A percentile compares a stretch with the other conserved stretches of the same genome.
Conservation (phyloP, 2,329 filamentous ascomycete species). For the Penicillium sp. region DNA sequence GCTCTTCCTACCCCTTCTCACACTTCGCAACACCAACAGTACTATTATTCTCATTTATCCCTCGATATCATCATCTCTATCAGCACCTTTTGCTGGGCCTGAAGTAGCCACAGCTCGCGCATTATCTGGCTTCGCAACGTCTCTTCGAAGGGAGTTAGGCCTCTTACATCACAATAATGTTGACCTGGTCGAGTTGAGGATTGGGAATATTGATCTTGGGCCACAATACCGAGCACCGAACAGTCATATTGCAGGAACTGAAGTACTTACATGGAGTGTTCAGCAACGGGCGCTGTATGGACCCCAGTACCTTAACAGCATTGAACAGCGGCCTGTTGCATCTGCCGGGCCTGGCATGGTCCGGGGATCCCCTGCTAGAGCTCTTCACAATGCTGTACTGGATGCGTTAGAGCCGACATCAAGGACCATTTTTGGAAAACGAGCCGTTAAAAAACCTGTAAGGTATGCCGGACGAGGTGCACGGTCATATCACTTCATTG, state of each 20-base stretch:
- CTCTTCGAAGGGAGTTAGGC: constrained; percentile 77
- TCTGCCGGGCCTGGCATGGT: constrained; percentile 44
- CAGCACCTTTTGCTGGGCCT: constrained; percentile 62
- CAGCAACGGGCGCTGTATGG: constrained; percentile 59
- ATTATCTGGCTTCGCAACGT: constrained; percentile 82
- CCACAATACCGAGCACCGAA: constrained; percentile 57
- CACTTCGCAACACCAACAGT: constrained; percentile 59
- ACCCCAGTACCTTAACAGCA: constrained; percentile 48
- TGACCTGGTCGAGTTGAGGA: constrained; percentile 82
- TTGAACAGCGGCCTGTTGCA: constrained; percentile 47
- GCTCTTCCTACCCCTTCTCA: constrained; percentile 82
- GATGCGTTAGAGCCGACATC: constrained; percentile 72
- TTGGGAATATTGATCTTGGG: constrained; percentile 87
- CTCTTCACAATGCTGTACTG: constrained; percentile 85
- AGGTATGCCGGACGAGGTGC: constrained; percentile 85
- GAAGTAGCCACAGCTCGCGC: constrained; percentile 86
- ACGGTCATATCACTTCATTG: constrained; percentile 82
- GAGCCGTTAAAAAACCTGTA: constrained; percentile 54
- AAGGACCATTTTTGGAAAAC: constrained; percentile 45
- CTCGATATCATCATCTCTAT: constrained; percentile 51
- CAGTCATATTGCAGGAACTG: constrained; percentile 51
- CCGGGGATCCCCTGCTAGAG: constrained; percentile 73
- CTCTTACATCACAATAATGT: constrained; percentile 67
- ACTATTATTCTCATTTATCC: constrained; percentile 51
- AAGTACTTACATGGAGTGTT: constrained; percentile 65